Conservation (phyloP, 768 basidiomycete species). For the Trametes maxima region DNA sequence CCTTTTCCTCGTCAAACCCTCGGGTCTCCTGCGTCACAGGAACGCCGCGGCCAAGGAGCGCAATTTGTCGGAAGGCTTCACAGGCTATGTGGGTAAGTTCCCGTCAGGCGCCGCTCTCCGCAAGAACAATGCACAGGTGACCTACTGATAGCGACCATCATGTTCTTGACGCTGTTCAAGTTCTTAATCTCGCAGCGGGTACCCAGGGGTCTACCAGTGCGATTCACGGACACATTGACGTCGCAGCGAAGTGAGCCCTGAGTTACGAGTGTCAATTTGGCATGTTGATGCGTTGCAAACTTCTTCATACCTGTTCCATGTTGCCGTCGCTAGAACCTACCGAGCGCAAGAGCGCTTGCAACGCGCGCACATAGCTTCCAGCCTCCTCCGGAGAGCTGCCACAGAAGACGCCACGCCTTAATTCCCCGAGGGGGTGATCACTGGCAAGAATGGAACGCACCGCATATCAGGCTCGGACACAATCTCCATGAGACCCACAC, state of each 20-base stretch:
- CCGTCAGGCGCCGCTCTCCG: background rate
- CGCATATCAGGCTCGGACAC: slow-evolving; percentile 92
- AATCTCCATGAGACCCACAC: slow-evolving; percentile 91
- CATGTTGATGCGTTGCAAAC: background rate
- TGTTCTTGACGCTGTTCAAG: slow-evolving; percentile 86
- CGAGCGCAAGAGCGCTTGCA: slow-evolving; percentile 80
- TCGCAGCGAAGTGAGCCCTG: slow-evolving; percentile 95
- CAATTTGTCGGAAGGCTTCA: slow-evolving; percentile 81
- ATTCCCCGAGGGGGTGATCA: slow-evolving; percentile 69
- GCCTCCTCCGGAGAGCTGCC: slow-evolving; percentile 84
- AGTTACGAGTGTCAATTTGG: slow-evolving; percentile 9
- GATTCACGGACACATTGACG: slow-evolving; percentile 91
- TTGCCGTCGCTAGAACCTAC: slow-evolving; percentile 92
- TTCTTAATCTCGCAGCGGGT: slow-evolving; percentile 98
- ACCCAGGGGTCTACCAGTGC: slow-evolving; percentile 59
- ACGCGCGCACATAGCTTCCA: slow-evolving; percentile 77
- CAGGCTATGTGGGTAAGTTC: slow-evolving; percentile 48
- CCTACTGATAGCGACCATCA: slow-evolving; percentile 83
- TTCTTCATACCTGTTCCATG: slow-evolving; percentile 82
- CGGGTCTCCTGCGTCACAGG: slow-evolving; percentile 83
- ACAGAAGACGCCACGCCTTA: background rate
- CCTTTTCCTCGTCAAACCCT: slow-evolving; percentile 81
- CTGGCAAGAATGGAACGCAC: slow-evolving; percentile 32
- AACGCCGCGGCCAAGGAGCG: slow-evolving; percentile 45
- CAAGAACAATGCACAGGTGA: background rate